These are phyloP conservation scores for Chlorencoelia australis DNA, from an alignment of 2,329 filamentous ascomycete species.

Conservation along the genomic window DNA sequence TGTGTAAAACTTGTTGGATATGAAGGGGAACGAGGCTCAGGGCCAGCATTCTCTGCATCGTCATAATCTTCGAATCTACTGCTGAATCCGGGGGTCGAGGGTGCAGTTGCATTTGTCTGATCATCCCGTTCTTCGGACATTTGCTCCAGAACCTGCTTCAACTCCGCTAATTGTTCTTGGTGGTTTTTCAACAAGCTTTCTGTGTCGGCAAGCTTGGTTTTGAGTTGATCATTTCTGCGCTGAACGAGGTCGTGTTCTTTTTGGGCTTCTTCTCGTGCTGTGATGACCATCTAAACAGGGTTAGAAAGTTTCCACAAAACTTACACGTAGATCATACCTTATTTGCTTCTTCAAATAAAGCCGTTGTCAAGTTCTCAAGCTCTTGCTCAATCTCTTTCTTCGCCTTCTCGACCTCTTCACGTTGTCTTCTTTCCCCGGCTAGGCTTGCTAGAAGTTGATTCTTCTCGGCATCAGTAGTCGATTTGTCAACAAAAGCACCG, in stretches of 20 bases:
- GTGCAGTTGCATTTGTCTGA: conserved; percentile 54
- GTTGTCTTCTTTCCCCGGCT: conserved; percentile 54
- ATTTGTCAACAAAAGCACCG: conserved; percentile 66
- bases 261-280: conserved; percentile 80
- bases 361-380: conserved; percentile 79
- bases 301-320: conserved; percentile 35
- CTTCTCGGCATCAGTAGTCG: conserved; percentile 65
- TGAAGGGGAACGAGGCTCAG: conserved; percentile 40
- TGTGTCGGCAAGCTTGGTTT: conserved; percentile 74
- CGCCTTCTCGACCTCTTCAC: conserved; percentile 59
- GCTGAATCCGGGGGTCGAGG: conserved; percentile 67
- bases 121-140: conserved; percentile 69
- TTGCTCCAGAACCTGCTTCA: conserved; percentile 87
- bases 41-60: conserved; percentile 30
- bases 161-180: conserved; percentile 82
- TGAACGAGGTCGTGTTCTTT: conserved; percentile 72
- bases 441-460: conserved; percentile 46
- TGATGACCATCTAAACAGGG: conserved; percentile 88
- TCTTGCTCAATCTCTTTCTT: conserved; percentile 89
- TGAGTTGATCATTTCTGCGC: conserved; percentile 80
- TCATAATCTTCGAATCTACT: conserved; percentile 53
- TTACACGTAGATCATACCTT: conserved; percentile 40
- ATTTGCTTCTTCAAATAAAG: conserved; percentile 96
- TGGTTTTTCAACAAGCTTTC: conserved; percentile 79
- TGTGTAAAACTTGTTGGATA: conserved; percentile 68